Evolutionary conservation across 139 green algal genomes (phyloP), one percentile per base, ranked within the genome.

Genomic region (Volvox reticuliferus): DNA sequence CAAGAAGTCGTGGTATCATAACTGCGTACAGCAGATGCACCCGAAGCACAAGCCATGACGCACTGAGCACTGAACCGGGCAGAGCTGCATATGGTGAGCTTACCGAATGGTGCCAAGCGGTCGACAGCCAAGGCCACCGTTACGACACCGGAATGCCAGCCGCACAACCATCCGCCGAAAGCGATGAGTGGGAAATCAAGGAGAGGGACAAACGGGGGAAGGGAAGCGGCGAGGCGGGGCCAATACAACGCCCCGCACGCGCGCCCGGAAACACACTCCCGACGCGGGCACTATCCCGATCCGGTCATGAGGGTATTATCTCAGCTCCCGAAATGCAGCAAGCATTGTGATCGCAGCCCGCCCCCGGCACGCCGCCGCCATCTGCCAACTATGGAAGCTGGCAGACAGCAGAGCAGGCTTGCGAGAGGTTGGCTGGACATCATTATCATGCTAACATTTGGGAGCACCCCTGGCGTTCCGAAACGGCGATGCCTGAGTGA

Each of bases 241-340:
- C 62, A 20, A 17, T 0, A 6, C 1, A 9, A 79, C 16, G 88
- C 37, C 24, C 17, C 55, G n/a, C 35, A 82, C 84, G 32, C 37
- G n/a, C 50, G 82, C 35, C 50, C 88, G 32, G 22, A 88, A 69
- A 65, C 73, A 89, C 88, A 79, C 92, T 94, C 87, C 87, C 92
- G 92, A 73, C 92, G 92, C 92, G 90, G 87, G 89, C 80, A 94
- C 91, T 93, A 89, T 73, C 89, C 87, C 82, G 92, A 87, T 93
- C 92, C 92, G 92, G 87, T 94, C 16, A 79, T 92, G 78, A 93
- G 92, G 92, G 90, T 93, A 87, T 92, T 26, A 67, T 91, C 88
- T 91, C 88, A 91, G 88, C 88, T n/a, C 50, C 36, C 65, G 30
- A 21, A 68, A 44, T 36, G 61, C 3, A 50, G 37, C 71, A 82